These are phyloP conservation scores for Candida vaughaniae DNA, from an alignment of 805 yeast species.

Conservation along the genomic window DNA sequence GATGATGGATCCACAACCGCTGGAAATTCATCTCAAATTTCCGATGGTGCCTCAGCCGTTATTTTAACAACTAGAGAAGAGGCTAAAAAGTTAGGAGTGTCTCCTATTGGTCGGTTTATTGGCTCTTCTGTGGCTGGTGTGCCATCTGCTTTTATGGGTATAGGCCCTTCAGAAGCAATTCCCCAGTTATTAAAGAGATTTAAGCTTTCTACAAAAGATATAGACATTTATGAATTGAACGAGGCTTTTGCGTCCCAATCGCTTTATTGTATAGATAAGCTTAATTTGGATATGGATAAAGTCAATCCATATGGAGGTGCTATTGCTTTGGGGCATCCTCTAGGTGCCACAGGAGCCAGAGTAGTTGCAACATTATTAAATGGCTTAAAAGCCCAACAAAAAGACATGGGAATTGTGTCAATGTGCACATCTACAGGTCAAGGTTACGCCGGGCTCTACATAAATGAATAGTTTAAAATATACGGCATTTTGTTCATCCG, in stretches of 20 bases:
- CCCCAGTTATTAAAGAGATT: constrained; percentile 24
- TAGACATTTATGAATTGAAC: constrained; percentile 32
- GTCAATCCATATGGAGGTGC: no score
- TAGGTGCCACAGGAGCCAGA: constrained; percentile 76
- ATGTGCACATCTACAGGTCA: constrained; percentile 45
- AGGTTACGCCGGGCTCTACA: constrained; percentile 36
- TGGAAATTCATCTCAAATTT: constrained; percentile 36
- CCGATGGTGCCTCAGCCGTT: constrained; percentile 38
- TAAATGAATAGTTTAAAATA: constrained; percentile 19
- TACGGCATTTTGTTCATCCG: no score
- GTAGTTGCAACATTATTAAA: constrained; percentile 34
- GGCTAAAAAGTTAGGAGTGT: constrained; percentile 30
- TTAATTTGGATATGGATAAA: constrained; percentile 34
- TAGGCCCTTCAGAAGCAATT: constrained; percentile 35
- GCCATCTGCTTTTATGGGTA: constrained; percentile 34
- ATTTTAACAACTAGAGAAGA: constrained; percentile 32
- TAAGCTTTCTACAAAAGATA: constrained; percentile 23
- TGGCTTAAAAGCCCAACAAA: constrained; percentile 26
- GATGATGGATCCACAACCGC: constrained; percentile 34
- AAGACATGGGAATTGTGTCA: constrained; percentile 35
- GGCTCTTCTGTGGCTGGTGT: constrained; percentile 34
- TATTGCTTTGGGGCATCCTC: constrained; percentile 23
- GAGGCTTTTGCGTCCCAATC: constrained; percentile 41
- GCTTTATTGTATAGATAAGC: constrained; percentile 22
- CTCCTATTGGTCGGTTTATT: constrained; percentile 28